Percentiles rank a stretch among this genome's conserved stretches.
Conservation (phyloP, 176 grass and related monocot genomes). For the Avena insularis region DNA sequence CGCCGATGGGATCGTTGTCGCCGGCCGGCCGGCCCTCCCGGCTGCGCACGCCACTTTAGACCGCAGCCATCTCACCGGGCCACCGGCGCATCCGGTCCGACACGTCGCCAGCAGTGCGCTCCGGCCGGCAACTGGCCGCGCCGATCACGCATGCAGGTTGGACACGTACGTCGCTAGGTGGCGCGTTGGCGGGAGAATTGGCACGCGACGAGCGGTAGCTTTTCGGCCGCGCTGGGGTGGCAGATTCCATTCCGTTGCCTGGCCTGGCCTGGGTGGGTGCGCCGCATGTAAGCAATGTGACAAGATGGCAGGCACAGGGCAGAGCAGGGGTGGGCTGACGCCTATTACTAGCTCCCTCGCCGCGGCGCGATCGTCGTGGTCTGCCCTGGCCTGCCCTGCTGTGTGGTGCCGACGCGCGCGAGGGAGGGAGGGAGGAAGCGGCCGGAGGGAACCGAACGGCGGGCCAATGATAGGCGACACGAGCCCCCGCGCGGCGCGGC, state of each 20-base stretch:
- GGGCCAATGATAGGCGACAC: constrained; percentile 9
- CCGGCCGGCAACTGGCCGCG: not conserved
- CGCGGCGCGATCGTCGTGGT: not conserved
- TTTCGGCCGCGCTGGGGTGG: not conserved
- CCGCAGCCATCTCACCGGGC: not conserved
- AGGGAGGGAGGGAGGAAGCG: not conserved
- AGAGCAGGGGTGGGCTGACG: constrained; percentile 3
- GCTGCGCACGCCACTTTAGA: constrained; percentile 36
- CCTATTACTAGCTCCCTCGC: not conserved
- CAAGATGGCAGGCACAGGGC: not conserved
- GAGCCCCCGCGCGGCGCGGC: constrained; percentile 32
- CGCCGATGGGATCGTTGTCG: not conserved
- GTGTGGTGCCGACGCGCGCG: not conserved
- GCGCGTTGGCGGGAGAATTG: not conserved
- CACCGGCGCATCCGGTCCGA: not conserved
- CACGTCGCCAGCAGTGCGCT: not conserved
- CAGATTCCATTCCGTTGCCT: not conserved
- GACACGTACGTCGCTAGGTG: not conserved
- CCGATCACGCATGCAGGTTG: not conserved
- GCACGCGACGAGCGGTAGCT: not conserved
- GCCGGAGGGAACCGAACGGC: constrained; percentile 25
- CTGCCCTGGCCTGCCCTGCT: not conserved
- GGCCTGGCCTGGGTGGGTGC: not conserved
- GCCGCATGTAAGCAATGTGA: not conserved
- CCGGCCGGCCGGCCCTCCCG: not conserved